Evolutionary conservation across 2,329 filamentous ascomycete species (phyloP).

Genomic region (Daldinia sp.): DNA sequence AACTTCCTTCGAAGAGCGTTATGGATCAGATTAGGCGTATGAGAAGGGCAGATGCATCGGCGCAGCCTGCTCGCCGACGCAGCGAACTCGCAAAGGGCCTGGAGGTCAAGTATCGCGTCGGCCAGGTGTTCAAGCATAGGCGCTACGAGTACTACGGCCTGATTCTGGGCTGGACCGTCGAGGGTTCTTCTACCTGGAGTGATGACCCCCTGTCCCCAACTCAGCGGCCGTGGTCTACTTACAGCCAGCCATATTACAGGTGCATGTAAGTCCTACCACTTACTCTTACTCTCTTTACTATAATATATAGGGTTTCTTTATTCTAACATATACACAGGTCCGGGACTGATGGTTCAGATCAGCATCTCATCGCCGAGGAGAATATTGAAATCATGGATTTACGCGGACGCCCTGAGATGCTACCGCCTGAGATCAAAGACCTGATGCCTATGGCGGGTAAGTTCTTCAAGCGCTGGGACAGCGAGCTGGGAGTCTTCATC

Average conservation of each 20-base stretch:
- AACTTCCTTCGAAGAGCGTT: conserved; percentile 52
- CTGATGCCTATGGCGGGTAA: conserved; percentile 80
- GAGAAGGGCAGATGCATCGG: conserved; percentile 57
- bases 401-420: conserved; percentile 41
- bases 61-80: conserved; percentile 53
- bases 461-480: conserved; percentile 90
- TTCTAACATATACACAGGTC: conserved; percentile 42
- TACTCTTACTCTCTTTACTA: conserved; percentile 40
- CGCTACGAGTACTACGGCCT: conserved; percentile 84
- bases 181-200: conserved; percentile 71
- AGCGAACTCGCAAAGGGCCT: conserved; percentile 48
- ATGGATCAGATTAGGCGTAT: conserved; percentile 57
- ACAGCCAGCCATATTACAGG: conserved; percentile 82
- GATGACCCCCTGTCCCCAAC: conserved; percentile 50
- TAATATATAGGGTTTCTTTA: conserved; percentile 28
- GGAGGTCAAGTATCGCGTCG: conserved; percentile 74
- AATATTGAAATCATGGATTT: conserved; percentile 75
- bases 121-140: conserved; percentile 85
- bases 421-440: conserved; percentile 53
- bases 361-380: conserved; percentile 81
- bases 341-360: conserved; percentile 70
- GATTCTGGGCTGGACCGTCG: conserved; percentile 87
- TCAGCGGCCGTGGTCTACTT: conserved; percentile 50
- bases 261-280: conserved; percentile 75
- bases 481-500: conserved; percentile 74